phyloP scores from a whole-genome alignment of 2,329 filamentous ascomycete genomes.

The Pseudogymnoascus destructans region DNA sequence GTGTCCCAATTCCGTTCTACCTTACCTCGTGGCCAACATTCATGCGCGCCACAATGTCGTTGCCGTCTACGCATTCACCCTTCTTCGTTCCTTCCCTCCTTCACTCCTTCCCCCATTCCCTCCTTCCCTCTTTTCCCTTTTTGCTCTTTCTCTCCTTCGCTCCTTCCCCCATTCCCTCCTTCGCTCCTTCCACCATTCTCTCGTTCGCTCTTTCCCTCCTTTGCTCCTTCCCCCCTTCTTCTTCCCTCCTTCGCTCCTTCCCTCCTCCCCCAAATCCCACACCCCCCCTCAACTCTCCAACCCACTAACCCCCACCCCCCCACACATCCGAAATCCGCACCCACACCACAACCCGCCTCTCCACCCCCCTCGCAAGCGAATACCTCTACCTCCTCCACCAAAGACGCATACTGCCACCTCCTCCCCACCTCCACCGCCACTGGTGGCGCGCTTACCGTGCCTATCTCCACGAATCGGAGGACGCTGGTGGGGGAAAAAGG shows the following conservation, averaged over 20 bases:
- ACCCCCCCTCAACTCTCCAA: background rate
- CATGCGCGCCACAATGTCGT: background rate
- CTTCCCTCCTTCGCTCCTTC: background rate
- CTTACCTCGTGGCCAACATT: constrained; percentile 14
- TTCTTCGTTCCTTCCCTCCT: background rate
- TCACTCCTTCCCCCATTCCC: too few species aligned
- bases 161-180: too few species aligned
- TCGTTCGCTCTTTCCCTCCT: too few species aligned
- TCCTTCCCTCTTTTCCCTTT: too few species aligned
- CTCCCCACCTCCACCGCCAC: background rate
- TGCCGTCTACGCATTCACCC: background rate
- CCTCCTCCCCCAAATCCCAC: too few species aligned
- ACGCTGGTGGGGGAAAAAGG: background rate
- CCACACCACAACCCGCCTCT: background rate
- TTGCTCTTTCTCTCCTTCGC: too few species aligned
- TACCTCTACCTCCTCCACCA: background rate
- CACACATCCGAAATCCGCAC: background rate
- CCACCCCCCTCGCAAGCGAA: background rate
- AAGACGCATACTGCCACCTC: background rate
- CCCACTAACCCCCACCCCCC: background rate
- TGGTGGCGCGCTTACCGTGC: background rate
- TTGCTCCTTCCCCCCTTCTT: background rate
- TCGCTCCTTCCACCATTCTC: too few species aligned
- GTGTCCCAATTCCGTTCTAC: constrained; percentile 15
- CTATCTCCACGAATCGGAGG: background rate